These are phyloP conservation scores for Petasospora fabianii DNA, from an alignment of 1,139 yeast genomes.

Conservation along the genomic window DNA sequence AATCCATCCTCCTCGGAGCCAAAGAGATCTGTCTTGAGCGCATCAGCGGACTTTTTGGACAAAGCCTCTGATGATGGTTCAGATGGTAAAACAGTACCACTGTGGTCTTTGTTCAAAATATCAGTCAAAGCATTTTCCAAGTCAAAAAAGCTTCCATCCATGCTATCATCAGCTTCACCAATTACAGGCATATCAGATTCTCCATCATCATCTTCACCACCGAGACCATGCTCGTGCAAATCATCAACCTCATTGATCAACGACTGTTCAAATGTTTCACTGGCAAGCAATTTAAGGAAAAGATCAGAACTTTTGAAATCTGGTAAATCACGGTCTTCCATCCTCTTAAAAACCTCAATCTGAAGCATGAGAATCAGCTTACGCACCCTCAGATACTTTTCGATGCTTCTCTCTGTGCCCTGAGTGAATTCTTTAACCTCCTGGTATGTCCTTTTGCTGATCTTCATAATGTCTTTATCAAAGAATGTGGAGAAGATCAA, in stretches of 20 bases:
- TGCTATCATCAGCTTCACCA: constrained; percentile 5
- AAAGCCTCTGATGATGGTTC: constrained; percentile 3
- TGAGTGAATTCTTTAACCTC: constrained; percentile 34
- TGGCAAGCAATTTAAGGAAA: constrained; percentile 44
- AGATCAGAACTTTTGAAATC: constrained; percentile 52
- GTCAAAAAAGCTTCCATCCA: constrained; percentile 32
- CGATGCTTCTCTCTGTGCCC: constrained; percentile 20
- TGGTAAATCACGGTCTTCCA: constrained; percentile 50
- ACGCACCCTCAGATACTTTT: constrained; percentile 42
- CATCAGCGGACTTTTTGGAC: constrained; percentile 6
- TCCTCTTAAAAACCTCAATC: constrained; percentile 41
- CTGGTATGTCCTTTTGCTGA: constrained; percentile 28
- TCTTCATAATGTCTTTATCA: constrained; percentile 29
- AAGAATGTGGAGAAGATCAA: constrained; percentile 46
- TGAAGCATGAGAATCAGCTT: constrained; percentile 56
- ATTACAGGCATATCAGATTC: not conserved
- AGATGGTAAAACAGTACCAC: constrained; percentile 1
- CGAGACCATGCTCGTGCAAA: too few species aligned
- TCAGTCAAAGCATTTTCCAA: constrained; percentile 70
- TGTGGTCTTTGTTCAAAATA: constrained; percentile 41
- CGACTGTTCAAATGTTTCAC: constrained; percentile 32
- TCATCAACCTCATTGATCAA: constrained; percentile 23
- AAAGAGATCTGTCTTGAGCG: constrained; percentile 21
- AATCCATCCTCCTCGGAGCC: constrained; percentile 24
- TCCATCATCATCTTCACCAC: constrained; percentile 3